Conservation (phyloP, 2,329 filamentous ascomycete species). For the Penicillium sp. region DNA sequence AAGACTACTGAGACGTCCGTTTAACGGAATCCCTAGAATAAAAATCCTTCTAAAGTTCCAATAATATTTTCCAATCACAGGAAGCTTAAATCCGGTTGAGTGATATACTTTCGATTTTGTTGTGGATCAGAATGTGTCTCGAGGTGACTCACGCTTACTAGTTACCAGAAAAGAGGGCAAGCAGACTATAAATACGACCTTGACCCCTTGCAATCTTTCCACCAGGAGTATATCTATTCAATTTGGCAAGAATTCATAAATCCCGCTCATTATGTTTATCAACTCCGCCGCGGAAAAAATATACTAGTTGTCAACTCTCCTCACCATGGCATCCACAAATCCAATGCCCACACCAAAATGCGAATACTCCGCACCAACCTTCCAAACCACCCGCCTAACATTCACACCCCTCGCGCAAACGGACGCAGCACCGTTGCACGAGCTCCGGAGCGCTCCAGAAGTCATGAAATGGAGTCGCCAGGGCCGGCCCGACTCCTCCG, state of each 20-base stretch:
- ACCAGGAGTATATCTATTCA: not conserved
- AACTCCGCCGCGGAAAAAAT: not conserved
- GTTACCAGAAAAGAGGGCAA: not conserved
- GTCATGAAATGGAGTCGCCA: slow-evolving; percentile 22
- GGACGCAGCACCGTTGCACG: slow-evolving; percentile 16
- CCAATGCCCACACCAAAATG: not conserved
- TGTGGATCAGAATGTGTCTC: not conserved
- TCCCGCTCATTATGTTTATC: not conserved
- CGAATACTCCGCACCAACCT: not conserved
- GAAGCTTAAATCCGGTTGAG: not conserved
- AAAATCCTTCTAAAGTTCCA: not conserved
- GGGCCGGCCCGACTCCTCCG: slow-evolving; percentile 12
- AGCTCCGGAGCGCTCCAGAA: slow-evolving; percentile 10
- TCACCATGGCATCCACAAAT: not conserved
- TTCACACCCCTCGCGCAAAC: slow-evolving; percentile 7
- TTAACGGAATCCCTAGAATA: not conserved
- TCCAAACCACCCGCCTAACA: slow-evolving; percentile 18
- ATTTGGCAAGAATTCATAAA: not conserved
- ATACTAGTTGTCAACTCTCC: not conserved
- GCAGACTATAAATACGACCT: not conserved
- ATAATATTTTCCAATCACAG: not conserved
- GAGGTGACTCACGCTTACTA: not conserved
- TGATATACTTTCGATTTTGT: not conserved
- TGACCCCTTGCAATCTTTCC: not conserved
- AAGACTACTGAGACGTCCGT: not conserved